Base-by-base conservation (phyloP, 371 early-diverging fungal genomes). In the Mortierella sp. region DNA sequence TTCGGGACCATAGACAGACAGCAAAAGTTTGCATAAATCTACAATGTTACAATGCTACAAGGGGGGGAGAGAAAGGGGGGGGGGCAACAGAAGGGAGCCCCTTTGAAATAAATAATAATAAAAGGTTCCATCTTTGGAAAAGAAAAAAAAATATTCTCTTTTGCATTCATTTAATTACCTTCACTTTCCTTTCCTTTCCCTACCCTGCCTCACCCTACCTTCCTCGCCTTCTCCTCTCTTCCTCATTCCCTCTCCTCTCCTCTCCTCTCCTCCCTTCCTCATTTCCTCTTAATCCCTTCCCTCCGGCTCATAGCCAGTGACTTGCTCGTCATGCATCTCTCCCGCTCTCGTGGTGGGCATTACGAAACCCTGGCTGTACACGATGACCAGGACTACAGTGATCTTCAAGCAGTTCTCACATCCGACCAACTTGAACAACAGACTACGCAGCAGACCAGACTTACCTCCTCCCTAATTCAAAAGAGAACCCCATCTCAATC, bases 311-410 rank as follows among this genome's bases (percentile, higher is more conserved):
- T 14, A 35, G 22, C 22, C 24, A 55, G 26, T 11, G 11, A 14
- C 20, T n/a, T 22, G 26, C 22, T 45, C 57, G 45, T 35, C 65
- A 77, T 77, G 77, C 65, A 66, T 22, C 51, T 69, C 51, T 37
- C 68, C 32, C 65, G 59, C 43, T 59, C 73, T 8, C 78, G 73
- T 69, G 73, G 78, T 0, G 77, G 72, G 49, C 69, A 51, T 14
- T 78, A 78, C 35, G 73, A 68, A 57, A 73, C 73, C 39, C 62
- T 78, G 47, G 66, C 78, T 20, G 73, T 64, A 14, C 60, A 68
- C 30, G 68, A 77, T 32, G 72, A 73, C 60, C 66, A 68, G 28
- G 70, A 75, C 62, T 64, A 63, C 39, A 57, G 61, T 37, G 78
- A 73, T 20, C 70, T 78, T 39, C 70, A 78, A 40, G 35, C 78